These are phyloP conservation scores for Brettanomyces custersianus DNA, from an alignment of 805 yeast species.

Conservation along the genomic window DNA sequence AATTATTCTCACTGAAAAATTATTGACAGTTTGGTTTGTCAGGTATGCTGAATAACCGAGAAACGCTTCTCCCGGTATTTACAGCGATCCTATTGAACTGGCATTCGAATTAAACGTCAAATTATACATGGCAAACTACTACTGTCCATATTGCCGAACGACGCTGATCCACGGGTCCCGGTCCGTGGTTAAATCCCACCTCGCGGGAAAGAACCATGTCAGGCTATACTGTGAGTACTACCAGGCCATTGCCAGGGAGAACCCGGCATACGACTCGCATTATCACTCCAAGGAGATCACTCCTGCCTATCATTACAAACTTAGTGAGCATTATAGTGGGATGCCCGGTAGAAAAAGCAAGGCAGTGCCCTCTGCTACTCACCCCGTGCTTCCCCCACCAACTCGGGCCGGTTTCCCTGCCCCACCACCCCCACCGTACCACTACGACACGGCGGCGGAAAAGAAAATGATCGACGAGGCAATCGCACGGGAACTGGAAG, in stretches of 20 bases:
- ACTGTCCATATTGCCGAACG: slow-evolving; percentile 79
- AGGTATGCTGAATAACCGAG: too few species aligned
- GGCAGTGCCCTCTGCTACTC: background rate
- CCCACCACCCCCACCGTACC: slow-evolving; percentile 27
- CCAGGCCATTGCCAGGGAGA: slow-evolving; percentile 30
- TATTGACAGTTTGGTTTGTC: too few species aligned
- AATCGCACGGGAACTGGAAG: background rate
- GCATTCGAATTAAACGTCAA: too few species aligned
- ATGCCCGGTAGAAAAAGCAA: slow-evolving; percentile 24
- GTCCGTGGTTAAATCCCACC: slow-evolving; percentile 75
- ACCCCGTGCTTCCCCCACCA: slow-evolving; percentile 27
- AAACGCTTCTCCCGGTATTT: too few species aligned
- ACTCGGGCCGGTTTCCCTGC: slow-evolving; percentile 23
- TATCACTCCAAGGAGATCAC: slow-evolving; percentile 7
- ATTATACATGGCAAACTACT: slow-evolving; percentile 54
- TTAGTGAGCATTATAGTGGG: slow-evolving; percentile 26
- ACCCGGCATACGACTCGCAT: slow-evolving; percentile 1
- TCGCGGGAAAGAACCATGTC: slow-evolving; percentile 69
- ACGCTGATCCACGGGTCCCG: slow-evolving; percentile 82
- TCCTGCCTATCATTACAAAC: slow-evolving; percentile 28
- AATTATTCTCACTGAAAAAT: too few species aligned
- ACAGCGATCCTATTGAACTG: too few species aligned
- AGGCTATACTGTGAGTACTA: slow-evolving; percentile 67
- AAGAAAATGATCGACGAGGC: slow-evolving; percentile 10
- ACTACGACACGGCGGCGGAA: slow-evolving; percentile 15